Evolutionary conservation across 2,329 filamentous ascomycete species (phyloP), one percentile per base, ranked within the genome.

Genomic region (Emergomyces pasteurianus): DNA sequence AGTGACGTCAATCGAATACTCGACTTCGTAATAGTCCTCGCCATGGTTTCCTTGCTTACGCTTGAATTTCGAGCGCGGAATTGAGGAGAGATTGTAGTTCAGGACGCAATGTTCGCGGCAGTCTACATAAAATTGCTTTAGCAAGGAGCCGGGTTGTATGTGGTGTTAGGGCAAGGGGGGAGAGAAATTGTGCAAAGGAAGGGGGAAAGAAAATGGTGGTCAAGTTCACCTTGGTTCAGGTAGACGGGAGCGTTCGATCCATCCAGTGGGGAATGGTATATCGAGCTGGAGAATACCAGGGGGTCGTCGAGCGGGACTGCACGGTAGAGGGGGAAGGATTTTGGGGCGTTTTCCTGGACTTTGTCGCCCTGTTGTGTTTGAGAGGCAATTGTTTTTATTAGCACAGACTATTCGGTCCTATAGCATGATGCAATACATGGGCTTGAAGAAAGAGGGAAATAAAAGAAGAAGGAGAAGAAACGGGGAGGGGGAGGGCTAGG

Each of bases 1-100:
- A 12, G 55, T 57, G 26, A 57, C 26, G n/a, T 47, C 55, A 21
- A 57, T 34, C 40, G 55, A 57, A 18, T 57, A 57, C 16, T 57
- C 55, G 26, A 57, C 55, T 21, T 57, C 55, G n/a, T 57, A 57
- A 8, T 57, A 57, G 40, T 57, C 55, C 3, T 46, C 14, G 3
- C 55, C 55, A 26, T 57, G 55, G 28, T 28, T n/a, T 14, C 55
- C 55, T 7, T 23, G 8, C 40, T 46, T 57, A 16, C 55, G 55
- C 55, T 57, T 57, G 55, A 57, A 57, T 34, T 57, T 57, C 36
- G 55, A 57, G 14, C 55, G 55, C 18, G 55, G 55, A 16, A 57
- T 57, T n/a, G 55, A 57, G 38, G 55, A 57, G 26, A 57, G 55
- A 8, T 57, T 57, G 55, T 57, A 57, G 40, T 57, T 57, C 28